These are phyloP conservation scores for Pezicula rhizophila DNA, from an alignment of 2,329 filamentous ascomycete species.

Conservation along the genomic window DNA sequence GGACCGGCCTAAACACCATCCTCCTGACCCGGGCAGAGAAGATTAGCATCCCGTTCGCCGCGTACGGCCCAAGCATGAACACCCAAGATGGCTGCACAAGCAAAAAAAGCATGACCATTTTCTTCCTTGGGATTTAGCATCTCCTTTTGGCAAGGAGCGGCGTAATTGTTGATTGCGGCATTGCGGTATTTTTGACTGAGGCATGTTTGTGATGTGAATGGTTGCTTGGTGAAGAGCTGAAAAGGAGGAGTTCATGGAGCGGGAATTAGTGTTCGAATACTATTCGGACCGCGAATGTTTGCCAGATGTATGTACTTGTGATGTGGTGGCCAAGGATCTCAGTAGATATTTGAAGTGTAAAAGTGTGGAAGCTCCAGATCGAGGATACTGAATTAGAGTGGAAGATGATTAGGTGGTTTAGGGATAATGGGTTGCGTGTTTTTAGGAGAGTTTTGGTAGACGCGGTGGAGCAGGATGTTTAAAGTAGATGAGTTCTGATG, in stretches of 20 bases:
- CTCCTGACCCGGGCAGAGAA: no score
- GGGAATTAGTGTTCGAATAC: slow-evolving; percentile 17
- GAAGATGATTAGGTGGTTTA: background rate
- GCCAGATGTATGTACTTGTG: slow-evolving; percentile 1
- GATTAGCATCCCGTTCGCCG: slow-evolving; percentile 10
- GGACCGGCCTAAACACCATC: background rate
- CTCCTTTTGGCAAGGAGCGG: slow-evolving; percentile 18
- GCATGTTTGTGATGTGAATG: slow-evolving; percentile 7
- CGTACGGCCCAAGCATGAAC: slow-evolving; percentile 22
- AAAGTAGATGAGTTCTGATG: background rate
- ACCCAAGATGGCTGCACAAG: slow-evolving; percentile 14
- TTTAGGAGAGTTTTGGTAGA: background rate
- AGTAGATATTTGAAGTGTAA: slow-evolving; percentile 32
- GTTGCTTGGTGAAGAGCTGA: slow-evolving; percentile 27
- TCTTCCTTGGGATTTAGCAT: slow-evolving; percentile 40
- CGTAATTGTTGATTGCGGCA: slow-evolving; percentile 24
- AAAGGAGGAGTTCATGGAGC: slow-evolving; percentile 23
- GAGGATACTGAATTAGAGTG: slow-evolving; percentile 12
- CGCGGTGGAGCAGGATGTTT: background rate
- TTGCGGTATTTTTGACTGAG: slow-evolving; percentile 10
- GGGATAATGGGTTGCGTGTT: background rate
- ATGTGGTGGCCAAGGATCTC: slow-evolving; percentile 2
- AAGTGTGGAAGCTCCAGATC: slow-evolving; percentile 34
- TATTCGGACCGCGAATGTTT: slow-evolving; percentile 8
- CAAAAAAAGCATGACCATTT: slow-evolving; percentile 15